Percentiles rank a stretch among this genome's conserved stretches.
phyloP scores from a whole-genome alignment of 768 basidiomycete species.

The Tephrocybe sp. region DNA sequence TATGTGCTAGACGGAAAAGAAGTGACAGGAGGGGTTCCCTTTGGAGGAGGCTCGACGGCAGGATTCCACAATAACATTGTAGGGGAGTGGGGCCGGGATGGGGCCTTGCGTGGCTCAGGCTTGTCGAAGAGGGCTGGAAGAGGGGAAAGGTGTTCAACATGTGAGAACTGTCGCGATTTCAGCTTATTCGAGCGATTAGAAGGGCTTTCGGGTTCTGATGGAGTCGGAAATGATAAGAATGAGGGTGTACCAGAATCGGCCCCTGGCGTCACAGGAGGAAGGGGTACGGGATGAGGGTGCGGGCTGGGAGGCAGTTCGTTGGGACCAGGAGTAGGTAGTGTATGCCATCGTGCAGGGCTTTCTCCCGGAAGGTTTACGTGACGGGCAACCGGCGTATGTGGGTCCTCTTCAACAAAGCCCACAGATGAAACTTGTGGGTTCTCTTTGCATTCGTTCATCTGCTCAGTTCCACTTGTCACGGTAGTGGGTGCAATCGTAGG shows the following conservation, averaged over 20 bases:
- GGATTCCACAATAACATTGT: constrained; percentile 80
- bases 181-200: constrained; percentile 10
- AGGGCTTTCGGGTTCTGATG: constrained; percentile 12
- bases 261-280: constrained; percentile 44
- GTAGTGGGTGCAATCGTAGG: constrained; percentile 3
- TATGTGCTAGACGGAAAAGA: constrained; percentile 73
- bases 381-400: constrained; percentile 39
- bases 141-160: constrained; percentile 17
- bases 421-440: constrained; percentile 6
- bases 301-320: constrained; percentile 66
- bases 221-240: constrained; percentile 11
- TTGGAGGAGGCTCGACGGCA: constrained; percentile 76
- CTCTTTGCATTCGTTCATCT: constrained; percentile 8
- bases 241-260: constrained; percentile 18
- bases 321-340: constrained; percentile 59
- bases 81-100: constrained; percentile 51
- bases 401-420: constrained; percentile 24
- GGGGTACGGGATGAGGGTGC: constrained; percentile 42
- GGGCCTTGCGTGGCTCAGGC: constrained; percentile 21
- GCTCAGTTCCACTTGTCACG: constrained; percentile 12
- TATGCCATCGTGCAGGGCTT: constrained; percentile 42
- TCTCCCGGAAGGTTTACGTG: constrained; percentile 26
- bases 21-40: constrained; percentile 46
- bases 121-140: constrained; percentile 21
- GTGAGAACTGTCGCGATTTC: constrained; percentile 14